Evolutionary conservation across 2,329 filamentous ascomycete genomes (phyloP).

Genomic region (Sclerotinia subarctica): DNA sequence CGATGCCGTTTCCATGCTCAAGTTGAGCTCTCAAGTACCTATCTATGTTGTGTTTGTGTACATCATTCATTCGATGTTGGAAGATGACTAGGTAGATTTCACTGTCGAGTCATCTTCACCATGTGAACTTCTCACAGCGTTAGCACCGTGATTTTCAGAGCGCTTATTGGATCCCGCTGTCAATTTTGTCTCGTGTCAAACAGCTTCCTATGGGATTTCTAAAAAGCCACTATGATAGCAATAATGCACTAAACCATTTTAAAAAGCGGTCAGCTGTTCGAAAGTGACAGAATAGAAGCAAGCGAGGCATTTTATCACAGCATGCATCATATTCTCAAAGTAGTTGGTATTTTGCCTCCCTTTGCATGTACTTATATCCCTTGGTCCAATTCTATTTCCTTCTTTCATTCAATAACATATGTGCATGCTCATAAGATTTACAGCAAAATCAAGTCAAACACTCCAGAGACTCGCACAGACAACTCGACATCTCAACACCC

Average conservation of each 20-base stretch:
- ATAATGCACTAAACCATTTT: not conserved
- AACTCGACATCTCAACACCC: conserved; percentile 25
- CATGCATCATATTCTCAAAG: not conserved
- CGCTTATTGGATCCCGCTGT: conserved; percentile 7
- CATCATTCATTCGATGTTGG: not conserved
- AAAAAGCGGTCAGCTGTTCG: conserved; percentile 12
- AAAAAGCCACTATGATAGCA: conserved; percentile 4
- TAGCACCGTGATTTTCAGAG: not conserved
- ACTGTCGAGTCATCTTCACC: not conserved
- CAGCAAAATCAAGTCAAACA: conserved; percentile 27
- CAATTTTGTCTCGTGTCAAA: not conserved
- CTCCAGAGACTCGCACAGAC: conserved; percentile 27
- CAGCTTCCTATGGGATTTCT: conserved; percentile 1
- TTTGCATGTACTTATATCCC: conserved; percentile 2
- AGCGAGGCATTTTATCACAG: conserved; percentile 10
- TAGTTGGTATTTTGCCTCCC: conserved; percentile 2
- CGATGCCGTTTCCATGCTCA: not conserved
- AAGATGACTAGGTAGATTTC: not conserved
- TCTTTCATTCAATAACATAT: not conserved
- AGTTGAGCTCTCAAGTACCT: not conserved
- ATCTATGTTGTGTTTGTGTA: not conserved
- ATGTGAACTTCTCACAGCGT: not conserved
- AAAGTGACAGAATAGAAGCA: conserved; percentile 5
- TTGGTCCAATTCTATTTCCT: not conserved
- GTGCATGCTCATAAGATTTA: conserved; percentile 29